Conservation (phyloP, 768 basidiomycete genomes). For the Gymnopilus junonius region DNA sequence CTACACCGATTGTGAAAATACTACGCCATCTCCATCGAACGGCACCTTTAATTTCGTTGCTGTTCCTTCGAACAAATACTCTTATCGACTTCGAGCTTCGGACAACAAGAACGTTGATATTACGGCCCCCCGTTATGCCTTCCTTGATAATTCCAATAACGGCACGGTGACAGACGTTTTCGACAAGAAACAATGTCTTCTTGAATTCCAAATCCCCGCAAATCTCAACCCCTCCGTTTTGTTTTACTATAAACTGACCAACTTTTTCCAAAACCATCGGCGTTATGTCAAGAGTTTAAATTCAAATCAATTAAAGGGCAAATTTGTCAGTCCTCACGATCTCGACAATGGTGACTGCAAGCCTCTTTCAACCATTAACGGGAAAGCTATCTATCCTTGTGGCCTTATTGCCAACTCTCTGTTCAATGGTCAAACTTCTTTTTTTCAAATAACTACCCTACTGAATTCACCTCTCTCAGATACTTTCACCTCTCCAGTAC, state of each 20-base stretch:
- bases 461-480: conserved; percentile 49
- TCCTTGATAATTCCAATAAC: conserved; percentile 60
- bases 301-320: conserved; percentile 83
- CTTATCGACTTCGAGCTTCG: conserved; percentile 62
- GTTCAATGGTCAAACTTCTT: conserved; percentile 77
- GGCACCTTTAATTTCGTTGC: conserved; percentile 43
- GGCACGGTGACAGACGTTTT: conserved; percentile 45
- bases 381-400: conserved; percentile 85
- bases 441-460: background rate
- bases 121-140: conserved; percentile 74
- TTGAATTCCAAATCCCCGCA: conserved; percentile 84
- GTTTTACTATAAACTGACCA: conserved; percentile 95
- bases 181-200: conserved; percentile 63
- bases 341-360: conserved; percentile 85
- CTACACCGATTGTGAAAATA: conserved; percentile 90
- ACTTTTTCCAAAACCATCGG: conserved; percentile 98
- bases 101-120: conserved; percentile 58
- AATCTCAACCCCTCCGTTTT: conserved; percentile 78
- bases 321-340: conserved; percentile 47
- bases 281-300: conserved; percentile 94
- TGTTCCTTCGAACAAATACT: conserved; percentile 70
- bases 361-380: conserved; percentile 67
- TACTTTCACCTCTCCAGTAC: conserved; percentile 69
- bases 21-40: conserved; percentile 46
- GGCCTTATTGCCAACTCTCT: conserved; percentile 96